Base-by-base conservation (phyloP, 2,329 filamentous ascomycete species). In the Tolypocladium tropicale region DNA sequence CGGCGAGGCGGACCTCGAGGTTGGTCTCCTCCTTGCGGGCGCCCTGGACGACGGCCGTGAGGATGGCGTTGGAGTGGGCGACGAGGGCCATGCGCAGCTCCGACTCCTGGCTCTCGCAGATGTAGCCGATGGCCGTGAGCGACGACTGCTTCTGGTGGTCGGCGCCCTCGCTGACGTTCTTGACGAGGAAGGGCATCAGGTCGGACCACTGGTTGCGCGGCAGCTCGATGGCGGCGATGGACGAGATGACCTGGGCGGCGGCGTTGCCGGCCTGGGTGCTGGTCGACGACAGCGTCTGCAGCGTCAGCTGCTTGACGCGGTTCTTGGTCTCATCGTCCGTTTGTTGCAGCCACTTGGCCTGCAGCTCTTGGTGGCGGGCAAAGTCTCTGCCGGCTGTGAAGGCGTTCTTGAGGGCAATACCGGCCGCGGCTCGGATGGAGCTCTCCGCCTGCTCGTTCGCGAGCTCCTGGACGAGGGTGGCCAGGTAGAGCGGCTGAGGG, bases 11-110 rank as follows among this genome's bases (percentile, higher is more conserved):
- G 58, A 99, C 92, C 69, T 99, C 93, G 63, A 77, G 73, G 77
- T 95, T 97, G 55, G 88, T 75, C 79, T 99, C 94, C 75, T 99
- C 94, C 75, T 96, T 96, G 65, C 94, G 86, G 59, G 94, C 94
- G 67, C 94, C 94, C 75, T 97, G 94, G 9, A 99, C 93, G 59
- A 99, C 94, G 59, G 94, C 94, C 16, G 94, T 99, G 68, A 99
- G 78, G 73, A 99, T 99, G 63, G 93, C 92, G 72, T 99, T 99
- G 63, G 93, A 97, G 77, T 97, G 92, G 63, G 86, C 79, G 62
- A 88, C 80, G 66, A 96, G 76, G 71, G 88, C 86, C 60, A 89
- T 82, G 62, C 94, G 84, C 53, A 99, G 82, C 59, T 96, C 92
- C 52, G 82, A 69, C 68, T 99, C 94, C 68, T 95, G 90, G 65